Base-by-base conservation (phyloP, 805 yeast species). In the Clavispora asparagi region DNA sequence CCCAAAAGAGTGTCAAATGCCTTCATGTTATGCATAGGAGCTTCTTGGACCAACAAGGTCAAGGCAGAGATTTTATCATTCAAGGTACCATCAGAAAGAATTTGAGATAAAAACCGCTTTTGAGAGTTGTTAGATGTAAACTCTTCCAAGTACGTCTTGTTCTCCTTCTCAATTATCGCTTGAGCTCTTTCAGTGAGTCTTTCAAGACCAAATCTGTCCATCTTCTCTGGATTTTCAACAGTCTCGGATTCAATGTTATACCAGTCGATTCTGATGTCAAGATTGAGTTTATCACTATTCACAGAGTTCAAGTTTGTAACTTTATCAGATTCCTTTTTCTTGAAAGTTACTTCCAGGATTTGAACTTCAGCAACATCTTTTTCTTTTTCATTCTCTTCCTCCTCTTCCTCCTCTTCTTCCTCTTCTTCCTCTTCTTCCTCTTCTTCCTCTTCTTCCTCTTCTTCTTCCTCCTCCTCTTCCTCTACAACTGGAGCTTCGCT, bases 11-110 rank as follows among this genome's bases (percentile, higher is more conserved):
- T 85, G 53, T 88, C 96, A 47, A 94, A 72, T 0, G 96, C 88
- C 62, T 88, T 87, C 43, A 83, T 60, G 56, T 92, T 87, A 62
- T 94, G 98, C 45, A 90, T 63, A 7, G 99, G 99, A 2, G 97
- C 91, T 69, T 94, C 98, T 63, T 94, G 98, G 41, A 91, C 79
- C 61, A 94, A 73, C 61, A 94, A 79, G 0, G 99, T 92, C 60
- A 94, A 76, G 0, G 99, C 97, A 41, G 96, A 87, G 45, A 94
- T 87, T 69, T 94, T 90, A 83, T 94, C 99, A 57, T 82, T 85
- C 57, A 92, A 75, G 0, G 99, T 94, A 87, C 99, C 99, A 54
- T 82, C 85, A 6, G 90, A 76, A 58, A 94, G 77, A 55, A 94
- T 85, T 66, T 92, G 95, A 1, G 92, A 78, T 74, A 89, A 80